A percentile compares a stretch with the other conserved stretches of the same genome.
Conservation (phyloP, 148 eudicot species). For the Rhododendron vialii region DNA sequence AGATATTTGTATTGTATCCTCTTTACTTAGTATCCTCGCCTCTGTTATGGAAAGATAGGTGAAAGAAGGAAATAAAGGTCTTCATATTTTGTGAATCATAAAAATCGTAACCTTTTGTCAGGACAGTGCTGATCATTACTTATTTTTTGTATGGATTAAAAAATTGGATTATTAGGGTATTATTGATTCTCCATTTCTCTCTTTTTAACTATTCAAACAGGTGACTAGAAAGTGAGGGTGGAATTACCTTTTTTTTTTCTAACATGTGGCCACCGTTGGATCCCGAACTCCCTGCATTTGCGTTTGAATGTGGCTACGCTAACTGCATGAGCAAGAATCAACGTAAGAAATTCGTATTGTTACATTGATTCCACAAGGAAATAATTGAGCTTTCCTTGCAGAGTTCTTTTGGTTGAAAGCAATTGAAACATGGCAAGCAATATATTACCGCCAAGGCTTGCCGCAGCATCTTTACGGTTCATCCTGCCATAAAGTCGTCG, state of each 20-base stretch:
- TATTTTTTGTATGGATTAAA: not conserved
- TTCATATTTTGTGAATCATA: not conserved
- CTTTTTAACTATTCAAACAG: not conserved
- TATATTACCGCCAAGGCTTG: not conserved
- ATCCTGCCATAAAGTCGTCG: not conserved
- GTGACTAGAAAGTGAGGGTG: not conserved
- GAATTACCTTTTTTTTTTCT: not conserved
- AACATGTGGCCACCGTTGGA: rapidly evolving
- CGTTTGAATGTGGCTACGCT: not conserved
- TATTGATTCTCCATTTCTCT: not conserved
- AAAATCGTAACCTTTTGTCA: not conserved
- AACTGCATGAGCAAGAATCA: not conserved
- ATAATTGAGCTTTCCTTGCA: constrained; percentile 15
- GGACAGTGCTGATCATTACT: not conserved
- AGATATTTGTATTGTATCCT: no score
- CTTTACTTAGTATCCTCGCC: no score
- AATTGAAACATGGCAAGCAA: not conserved
- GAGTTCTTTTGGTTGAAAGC: not conserved
- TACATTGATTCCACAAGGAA: not conserved
- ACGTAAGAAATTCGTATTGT: not conserved
- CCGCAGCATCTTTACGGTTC: not conserved
- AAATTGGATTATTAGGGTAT: not conserved
- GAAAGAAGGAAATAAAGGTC: no score
- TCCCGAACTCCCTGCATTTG: not conserved
- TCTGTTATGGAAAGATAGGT: no score